Base-by-base conservation (phyloP, 768 basidiomycete genomes). In the Tulasnella sp. region DNA sequence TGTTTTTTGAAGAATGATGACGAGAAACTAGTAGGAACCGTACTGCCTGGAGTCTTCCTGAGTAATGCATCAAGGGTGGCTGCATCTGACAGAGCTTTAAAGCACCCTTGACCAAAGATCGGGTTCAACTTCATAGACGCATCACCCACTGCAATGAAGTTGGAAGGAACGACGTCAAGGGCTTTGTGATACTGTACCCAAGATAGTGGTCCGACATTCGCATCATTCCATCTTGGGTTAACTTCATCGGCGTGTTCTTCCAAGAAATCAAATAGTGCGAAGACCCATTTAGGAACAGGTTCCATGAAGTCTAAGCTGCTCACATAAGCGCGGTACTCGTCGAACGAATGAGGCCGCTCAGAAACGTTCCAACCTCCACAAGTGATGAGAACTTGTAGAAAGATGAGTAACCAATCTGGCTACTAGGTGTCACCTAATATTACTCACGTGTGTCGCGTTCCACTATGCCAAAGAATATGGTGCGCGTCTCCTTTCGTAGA, bases 41-140 rank as follows among this genome's bases (percentile, higher is more conserved):
- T 15, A 22, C n/a, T 16, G 3, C 31, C 3, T 3, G 40, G 40
- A 22, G 44, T 42, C 3, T 29, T n/a, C 12, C 39, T 27, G 10
- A 51, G 39, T n/a, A 51, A 16, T 3, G 27, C 39, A 19, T 51
- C 49, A 27, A 51, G 16, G 7, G 49, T 42, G 13, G 39, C 25
- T 13, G 39, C 20, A 19, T 51, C 49, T 20, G 42, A n/a, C 27
- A 24, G 29, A 15, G 37, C 35, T 13, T 40, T 39, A 15, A 40
- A 28, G 24, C 22, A 24, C 7, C 48, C 48, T 41, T 50, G 48
- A 20, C 49, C 49, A 29, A 42, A 51, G 9, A 51, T 13, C 10
- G 49, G 49, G 25, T 51, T 51, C 10, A 51, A 32, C 25, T 42
- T 41, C 49, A 51, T 51, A 5, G 33, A 16, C 7, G 49, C 37